These are phyloP conservation scores for Sideroxylon spinosum DNA, from an alignment of 179 eudicot species.

Conservation along the genomic window DNA sequence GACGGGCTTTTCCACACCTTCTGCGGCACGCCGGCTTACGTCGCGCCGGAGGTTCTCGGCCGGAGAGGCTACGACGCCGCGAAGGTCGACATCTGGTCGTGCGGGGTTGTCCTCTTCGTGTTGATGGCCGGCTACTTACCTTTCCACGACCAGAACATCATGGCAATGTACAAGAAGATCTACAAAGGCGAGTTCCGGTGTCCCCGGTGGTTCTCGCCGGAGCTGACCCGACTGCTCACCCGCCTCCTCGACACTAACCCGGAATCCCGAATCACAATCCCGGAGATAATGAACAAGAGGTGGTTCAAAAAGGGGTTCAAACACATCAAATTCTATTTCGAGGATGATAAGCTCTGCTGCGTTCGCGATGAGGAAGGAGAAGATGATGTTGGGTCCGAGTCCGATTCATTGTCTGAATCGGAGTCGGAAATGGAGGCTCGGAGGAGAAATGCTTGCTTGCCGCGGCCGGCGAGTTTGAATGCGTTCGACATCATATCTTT, in stretches of 20 bases:
- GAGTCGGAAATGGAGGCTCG: constrained; percentile 42
- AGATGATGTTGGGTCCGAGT: constrained; percentile 36
- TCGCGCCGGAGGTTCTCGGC: constrained; percentile 74
- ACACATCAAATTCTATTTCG: constrained; percentile 44
- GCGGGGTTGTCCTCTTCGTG: constrained; percentile 66
- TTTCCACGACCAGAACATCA: constrained; percentile 61
- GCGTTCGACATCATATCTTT: constrained; percentile 75
- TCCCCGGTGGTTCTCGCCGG: constrained; percentile 58
- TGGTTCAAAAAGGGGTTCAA: constrained; percentile 69
- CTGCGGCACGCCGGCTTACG: constrained; percentile 78
- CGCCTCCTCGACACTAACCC: constrained; percentile 48
- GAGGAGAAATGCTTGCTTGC: constrained; percentile 35
- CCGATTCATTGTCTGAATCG: constrained; percentile 48
- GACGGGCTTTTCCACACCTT: constrained; percentile 52
- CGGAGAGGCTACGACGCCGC: constrained; percentile 59
- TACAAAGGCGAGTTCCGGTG: constrained; percentile 54
- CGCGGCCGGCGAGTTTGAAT: constrained; percentile 66
- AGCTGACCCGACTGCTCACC: constrained; percentile 29
- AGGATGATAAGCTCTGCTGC: constrained; percentile 53
- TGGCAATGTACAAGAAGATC: constrained; percentile 64
- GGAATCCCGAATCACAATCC: constrained; percentile 43
- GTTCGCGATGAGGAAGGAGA: constrained; percentile 31
- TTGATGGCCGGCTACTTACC: constrained; percentile 73
- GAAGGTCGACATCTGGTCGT: constrained; percentile 78
- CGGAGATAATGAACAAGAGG: constrained; percentile 45